phyloP scores from a whole-genome alignment of 345 rosid genomes.

The Ailanthus altissimus region DNA sequence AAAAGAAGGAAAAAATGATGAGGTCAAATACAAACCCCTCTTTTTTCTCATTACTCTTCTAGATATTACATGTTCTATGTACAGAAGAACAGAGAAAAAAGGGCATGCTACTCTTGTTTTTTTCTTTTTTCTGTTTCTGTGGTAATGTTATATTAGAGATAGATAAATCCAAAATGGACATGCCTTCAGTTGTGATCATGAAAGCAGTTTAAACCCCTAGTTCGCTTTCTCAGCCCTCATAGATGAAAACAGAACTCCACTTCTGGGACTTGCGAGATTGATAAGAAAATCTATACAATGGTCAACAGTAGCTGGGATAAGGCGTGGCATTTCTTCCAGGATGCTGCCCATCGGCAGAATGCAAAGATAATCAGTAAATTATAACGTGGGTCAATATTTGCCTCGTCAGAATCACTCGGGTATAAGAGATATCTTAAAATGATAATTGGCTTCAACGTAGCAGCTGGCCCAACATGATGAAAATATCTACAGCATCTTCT shows the following conservation, averaged over 20 bases:
- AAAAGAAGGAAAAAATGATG: not conserved
- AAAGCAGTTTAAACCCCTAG: not conserved
- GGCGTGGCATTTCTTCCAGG: conserved; percentile 15
- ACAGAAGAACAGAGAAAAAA: not conserved
- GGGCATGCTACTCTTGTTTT: not conserved
- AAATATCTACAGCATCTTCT: not conserved
- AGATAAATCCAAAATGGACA: not conserved
- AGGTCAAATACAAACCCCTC: not conserved
- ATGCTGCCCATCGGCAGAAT: conserved; percentile 7
- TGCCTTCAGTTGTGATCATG: not conserved
- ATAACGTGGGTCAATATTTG: not conserved
- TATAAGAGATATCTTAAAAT: not conserved
- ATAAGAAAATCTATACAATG: not conserved
- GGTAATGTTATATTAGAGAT: not conserved
- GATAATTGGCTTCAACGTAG: not conserved
- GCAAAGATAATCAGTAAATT: not conserved
- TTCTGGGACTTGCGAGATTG: conserved; percentile 3
- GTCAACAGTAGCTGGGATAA: conserved; percentile 10
- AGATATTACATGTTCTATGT: not conserved
- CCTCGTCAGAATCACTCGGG: not conserved
- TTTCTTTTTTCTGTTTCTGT: conserved; percentile 6
- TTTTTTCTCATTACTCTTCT: too few relatives aligned
- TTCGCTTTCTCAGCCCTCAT: not conserved
- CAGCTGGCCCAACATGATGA: not conserved
- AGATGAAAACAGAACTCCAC: conserved; percentile 2